A percentile compares a stretch with the other conserved stretches of the same genome.
Conservation (phyloP, 257 asterid species). For the Jasminum sambac region DNA sequence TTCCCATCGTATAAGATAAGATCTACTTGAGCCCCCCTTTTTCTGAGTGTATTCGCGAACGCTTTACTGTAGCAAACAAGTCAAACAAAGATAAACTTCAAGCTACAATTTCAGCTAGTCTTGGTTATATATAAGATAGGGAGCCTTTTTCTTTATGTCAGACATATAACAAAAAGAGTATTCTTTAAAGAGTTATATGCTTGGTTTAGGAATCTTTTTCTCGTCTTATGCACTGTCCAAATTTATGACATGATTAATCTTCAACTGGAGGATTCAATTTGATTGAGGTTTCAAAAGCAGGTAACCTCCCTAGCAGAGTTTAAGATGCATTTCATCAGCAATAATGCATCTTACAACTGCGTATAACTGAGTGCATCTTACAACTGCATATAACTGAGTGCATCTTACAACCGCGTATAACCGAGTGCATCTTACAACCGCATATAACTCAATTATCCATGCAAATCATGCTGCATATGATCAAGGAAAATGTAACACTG, state of each 20-base stretch:
- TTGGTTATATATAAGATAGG: background rate
- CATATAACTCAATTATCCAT: background rate
- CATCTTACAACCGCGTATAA: background rate
- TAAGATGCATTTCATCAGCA: background rate
- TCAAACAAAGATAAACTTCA: background rate
- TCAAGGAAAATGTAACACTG: background rate
- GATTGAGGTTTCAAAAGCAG: background rate
- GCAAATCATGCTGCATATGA: background rate
- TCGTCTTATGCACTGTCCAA: background rate
- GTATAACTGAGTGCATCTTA: background rate
- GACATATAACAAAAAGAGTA: background rate
- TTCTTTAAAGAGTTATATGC: conserved; percentile 1
- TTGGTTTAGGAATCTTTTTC: background rate
- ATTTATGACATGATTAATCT: background rate
- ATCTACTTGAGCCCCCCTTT: conserved; percentile 70
- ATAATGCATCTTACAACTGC: background rate
- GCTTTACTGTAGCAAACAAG: conserved; percentile 48
- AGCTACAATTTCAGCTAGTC: conserved; percentile 12
- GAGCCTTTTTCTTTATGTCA: background rate
- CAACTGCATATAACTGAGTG: background rate
- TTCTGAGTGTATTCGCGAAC: conserved; percentile 56
- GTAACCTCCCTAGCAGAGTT: background rate
- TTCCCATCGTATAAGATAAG: conserved; percentile 75
- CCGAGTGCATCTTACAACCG: background rate
- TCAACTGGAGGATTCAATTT: background rate